Percentiles rank a stretch among this genome's conserved stretches.
Conservation (phyloP, 768 basidiomycete species). For the Rhodocollybia butyracea region DNA sequence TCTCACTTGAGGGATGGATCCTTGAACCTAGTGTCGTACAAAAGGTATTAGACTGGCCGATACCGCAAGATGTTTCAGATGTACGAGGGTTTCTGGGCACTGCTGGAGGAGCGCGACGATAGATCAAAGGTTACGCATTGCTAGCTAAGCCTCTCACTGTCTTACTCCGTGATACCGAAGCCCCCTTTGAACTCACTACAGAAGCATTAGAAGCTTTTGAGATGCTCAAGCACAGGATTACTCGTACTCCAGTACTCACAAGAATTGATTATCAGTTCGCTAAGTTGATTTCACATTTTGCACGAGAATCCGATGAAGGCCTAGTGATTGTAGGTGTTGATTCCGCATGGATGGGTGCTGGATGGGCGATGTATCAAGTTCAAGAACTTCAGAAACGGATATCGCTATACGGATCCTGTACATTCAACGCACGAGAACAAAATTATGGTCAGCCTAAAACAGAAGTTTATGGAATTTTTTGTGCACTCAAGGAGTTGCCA, state of each 20-base stretch:
- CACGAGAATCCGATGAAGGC: too few relatives aligned
- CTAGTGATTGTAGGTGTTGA: too few relatives aligned
- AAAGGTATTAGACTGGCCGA: too few relatives aligned
- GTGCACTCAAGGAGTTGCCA: slow-evolving; percentile 26
- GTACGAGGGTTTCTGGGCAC: too few relatives aligned
- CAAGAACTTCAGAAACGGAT: slow-evolving; percentile 17
- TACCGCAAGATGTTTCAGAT: too few relatives aligned
- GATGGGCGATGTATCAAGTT: too few relatives aligned
- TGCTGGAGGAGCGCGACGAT: not conserved
- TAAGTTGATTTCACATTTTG: too few relatives aligned
- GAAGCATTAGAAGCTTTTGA: not conserved
- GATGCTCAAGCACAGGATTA: not conserved
- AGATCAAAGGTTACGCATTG: not conserved
- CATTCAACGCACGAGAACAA: slow-evolving; percentile 28
- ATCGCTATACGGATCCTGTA: slow-evolving; percentile 28
- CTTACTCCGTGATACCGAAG: not conserved
- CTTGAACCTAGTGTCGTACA: too few relatives aligned
- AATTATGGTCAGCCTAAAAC: slow-evolving; percentile 34
- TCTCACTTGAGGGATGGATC: slow-evolving; percentile 6
- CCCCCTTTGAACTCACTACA: not conserved
- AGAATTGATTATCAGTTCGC: too few relatives aligned
- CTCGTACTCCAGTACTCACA: too few relatives aligned
- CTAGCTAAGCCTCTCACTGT: not conserved
- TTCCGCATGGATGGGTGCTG: too few relatives aligned
- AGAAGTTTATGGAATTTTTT: slow-evolving; percentile 34